phyloP scores from a whole-genome alignment of 164 flowering plant species.

The Vitis cinerea region DNA sequence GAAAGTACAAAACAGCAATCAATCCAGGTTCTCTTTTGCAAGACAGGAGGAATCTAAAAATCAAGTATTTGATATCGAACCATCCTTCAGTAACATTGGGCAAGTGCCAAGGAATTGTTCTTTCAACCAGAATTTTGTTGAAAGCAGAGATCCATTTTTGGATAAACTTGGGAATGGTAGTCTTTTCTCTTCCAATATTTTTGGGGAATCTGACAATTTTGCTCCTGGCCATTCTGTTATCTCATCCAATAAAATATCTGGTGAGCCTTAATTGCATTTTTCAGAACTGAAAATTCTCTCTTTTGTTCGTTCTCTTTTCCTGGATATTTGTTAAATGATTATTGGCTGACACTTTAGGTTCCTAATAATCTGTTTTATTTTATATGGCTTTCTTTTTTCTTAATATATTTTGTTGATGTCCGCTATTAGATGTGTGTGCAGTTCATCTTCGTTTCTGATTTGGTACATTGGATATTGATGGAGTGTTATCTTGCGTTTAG shows the following conservation, averaged over 20 bases:
- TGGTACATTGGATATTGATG: too few relatives aligned
- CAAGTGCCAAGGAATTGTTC: conserved; percentile 21
- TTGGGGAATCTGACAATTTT: conserved; percentile 28
- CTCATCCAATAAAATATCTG: conserved; percentile 41
- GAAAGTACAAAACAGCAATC: conserved; percentile 48
- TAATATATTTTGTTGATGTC: too few relatives aligned
- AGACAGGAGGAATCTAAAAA: conserved; percentile 51
- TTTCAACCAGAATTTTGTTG: conserved; percentile 25
- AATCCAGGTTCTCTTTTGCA: conserved; percentile 75
- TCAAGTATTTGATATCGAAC: conserved; percentile 29
- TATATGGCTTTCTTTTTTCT: too few relatives aligned
- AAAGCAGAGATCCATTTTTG: conserved; percentile 24
- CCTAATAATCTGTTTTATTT: too few relatives aligned
- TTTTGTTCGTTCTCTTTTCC: too few relatives aligned
- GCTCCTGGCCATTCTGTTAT: conserved; percentile 21
- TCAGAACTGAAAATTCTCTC: too few relatives aligned
- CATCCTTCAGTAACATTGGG: conserved; percentile 25
- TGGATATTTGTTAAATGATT: too few relatives aligned
- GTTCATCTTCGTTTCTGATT: too few relatives aligned
- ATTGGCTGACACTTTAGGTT: too few relatives aligned
- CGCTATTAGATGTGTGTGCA: too few relatives aligned
- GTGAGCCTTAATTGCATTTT: conserved; percentile 27
- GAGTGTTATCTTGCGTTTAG: not conserved
- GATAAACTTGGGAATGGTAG: conserved; percentile 28
- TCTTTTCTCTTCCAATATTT: conserved; percentile 29